These are phyloP conservation scores for Novymonas esmeraldas DNA, from an alignment of 208 protist species.

Conservation along the genomic window DNA sequence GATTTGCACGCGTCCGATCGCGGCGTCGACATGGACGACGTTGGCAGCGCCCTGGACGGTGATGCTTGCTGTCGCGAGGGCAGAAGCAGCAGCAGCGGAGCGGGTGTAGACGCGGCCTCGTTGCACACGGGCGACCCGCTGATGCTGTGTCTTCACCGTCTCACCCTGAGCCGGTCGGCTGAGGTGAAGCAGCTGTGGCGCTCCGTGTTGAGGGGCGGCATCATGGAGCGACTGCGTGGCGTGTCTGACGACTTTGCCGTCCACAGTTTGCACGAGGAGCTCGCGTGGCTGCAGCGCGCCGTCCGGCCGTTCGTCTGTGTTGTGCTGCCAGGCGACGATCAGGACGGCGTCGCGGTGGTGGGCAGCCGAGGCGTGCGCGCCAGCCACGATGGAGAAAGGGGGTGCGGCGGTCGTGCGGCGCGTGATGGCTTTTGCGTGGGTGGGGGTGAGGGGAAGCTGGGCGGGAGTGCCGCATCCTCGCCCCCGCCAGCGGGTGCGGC, in stretches of 20 bases:
- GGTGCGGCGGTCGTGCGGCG: too few relatives aligned
- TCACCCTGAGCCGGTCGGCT: slow-evolving; percentile 58
- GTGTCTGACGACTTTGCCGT: slow-evolving; percentile 74
- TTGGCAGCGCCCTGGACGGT: too few relatives aligned
- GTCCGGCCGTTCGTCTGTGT: slow-evolving; percentile 74
- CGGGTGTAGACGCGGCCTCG: not conserved
- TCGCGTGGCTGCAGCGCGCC: slow-evolving; percentile 69
- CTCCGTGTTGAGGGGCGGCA: slow-evolving; percentile 53
- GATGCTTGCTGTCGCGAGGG: too few relatives aligned
- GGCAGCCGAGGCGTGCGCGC: too few relatives aligned
- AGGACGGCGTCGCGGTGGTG: too few relatives aligned
- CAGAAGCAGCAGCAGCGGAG: not conserved
- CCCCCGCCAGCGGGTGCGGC: slow-evolving; percentile 5
- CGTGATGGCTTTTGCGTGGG: too few relatives aligned
- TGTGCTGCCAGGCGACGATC: slow-evolving; percentile 29
- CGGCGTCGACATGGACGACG: not conserved
- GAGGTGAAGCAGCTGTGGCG: slow-evolving; percentile 71
- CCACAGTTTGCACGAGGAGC: slow-evolving; percentile 46
- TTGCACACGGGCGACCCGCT: slow-evolving; percentile 32
- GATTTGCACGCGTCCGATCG: not conserved
- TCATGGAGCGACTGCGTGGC: slow-evolving; percentile 42
- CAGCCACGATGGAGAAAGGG: too few relatives aligned
- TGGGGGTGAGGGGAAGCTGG: too few relatives aligned
- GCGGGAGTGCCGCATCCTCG: too few relatives aligned
- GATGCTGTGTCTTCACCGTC: slow-evolving; percentile 58